Percentiles rank a stretch among this genome's conserved stretches.
These are phyloP conservation scores for Pythium folliculosum DNA, from an alignment of 352 stramenopile genomes.

Conservation along the genomic window DNA sequence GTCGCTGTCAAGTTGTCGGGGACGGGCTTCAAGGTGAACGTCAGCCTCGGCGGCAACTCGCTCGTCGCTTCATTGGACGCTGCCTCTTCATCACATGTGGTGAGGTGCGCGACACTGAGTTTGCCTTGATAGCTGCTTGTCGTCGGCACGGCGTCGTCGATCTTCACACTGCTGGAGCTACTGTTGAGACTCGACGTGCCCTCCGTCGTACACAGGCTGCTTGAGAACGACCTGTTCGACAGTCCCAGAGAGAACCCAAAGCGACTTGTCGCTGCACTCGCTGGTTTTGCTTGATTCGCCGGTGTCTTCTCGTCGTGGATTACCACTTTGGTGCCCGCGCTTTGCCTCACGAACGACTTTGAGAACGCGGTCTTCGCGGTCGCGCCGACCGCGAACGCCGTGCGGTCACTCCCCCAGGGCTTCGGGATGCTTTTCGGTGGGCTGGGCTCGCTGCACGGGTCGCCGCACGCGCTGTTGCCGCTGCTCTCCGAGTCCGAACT, in stretches of 20 bases:
- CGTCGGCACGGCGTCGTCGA: background rate
- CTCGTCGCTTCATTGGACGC: background rate
- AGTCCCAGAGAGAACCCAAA: background rate
- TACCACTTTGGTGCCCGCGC: background rate
- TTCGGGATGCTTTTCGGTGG: conserved; percentile 1
- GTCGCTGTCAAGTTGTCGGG: background rate
- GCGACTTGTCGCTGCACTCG: background rate
- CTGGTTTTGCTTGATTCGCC: background rate
- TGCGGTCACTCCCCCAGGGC: background rate
- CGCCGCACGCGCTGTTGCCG: background rate
- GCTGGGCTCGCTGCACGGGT: conserved; percentile 12
- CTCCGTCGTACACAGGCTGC: conserved; percentile 3
- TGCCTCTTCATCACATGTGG: background rate
- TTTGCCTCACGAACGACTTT: background rate
- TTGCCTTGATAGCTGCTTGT: too few species aligned
- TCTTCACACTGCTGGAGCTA: conserved; percentile 1
- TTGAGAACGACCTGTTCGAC: background rate
- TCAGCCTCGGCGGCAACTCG: background rate
- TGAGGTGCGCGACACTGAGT: conserved; percentile 1
- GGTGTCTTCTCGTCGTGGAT: background rate
- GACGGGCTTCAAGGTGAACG: conserved; percentile 3
- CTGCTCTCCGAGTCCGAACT: conserved; percentile 13
- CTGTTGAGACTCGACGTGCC: conserved; percentile 4
- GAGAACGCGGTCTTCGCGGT: background rate
- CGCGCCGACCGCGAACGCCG: background rate